Conservation (phyloP, 495 filamentous ascomycete genomes). For the Saxophila tyrrhenica region DNA sequence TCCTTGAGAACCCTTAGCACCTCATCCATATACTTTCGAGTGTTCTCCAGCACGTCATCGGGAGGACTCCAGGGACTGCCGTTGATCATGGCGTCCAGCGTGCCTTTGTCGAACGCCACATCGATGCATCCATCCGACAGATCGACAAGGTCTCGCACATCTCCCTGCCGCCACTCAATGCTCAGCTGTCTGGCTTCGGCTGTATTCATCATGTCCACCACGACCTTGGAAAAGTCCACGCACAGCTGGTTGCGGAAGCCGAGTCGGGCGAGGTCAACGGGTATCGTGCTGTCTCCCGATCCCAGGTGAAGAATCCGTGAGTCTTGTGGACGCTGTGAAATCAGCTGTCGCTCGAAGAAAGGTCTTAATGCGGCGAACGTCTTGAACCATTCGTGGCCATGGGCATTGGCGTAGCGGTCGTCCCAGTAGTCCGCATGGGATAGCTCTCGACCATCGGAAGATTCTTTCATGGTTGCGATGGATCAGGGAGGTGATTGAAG, state of each 20-base stretch:
- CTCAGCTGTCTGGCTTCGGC: slow-evolving; percentile 26
- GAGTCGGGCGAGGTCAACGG: slow-evolving; percentile 33
- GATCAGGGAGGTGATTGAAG: not conserved
- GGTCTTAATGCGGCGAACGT: slow-evolving; percentile 37
- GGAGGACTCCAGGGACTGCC: slow-evolving; percentile 48
- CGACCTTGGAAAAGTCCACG: slow-evolving; percentile 46
- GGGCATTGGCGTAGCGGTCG: slow-evolving; percentile 33
- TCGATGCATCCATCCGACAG: slow-evolving; percentile 30
- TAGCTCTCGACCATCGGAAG: slow-evolving; percentile 37
- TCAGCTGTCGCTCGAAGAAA: slow-evolving; percentile 38
- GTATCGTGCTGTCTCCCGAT: slow-evolving; percentile 47
- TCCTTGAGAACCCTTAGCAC: slow-evolving; percentile 44
- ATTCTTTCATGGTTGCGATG: not conserved
- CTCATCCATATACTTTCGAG: slow-evolving; percentile 41
- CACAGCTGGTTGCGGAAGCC: slow-evolving; percentile 45
- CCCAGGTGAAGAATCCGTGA: slow-evolving; percentile 44
- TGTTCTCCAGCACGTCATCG: slow-evolving; percentile 41
- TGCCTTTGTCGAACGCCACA: slow-evolving; percentile 51
- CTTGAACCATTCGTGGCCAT: slow-evolving; percentile 43
- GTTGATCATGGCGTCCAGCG: slow-evolving; percentile 51
- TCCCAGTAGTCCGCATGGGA: slow-evolving; percentile 42
- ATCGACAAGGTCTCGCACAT: slow-evolving; percentile 36
- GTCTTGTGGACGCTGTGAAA: slow-evolving; percentile 14
- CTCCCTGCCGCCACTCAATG: slow-evolving; percentile 39
- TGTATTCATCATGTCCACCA: slow-evolving; percentile 40